Base-by-base conservation (phyloP, 2,329 filamentous ascomycete species). In the Elsinoe necatrix region DNA sequence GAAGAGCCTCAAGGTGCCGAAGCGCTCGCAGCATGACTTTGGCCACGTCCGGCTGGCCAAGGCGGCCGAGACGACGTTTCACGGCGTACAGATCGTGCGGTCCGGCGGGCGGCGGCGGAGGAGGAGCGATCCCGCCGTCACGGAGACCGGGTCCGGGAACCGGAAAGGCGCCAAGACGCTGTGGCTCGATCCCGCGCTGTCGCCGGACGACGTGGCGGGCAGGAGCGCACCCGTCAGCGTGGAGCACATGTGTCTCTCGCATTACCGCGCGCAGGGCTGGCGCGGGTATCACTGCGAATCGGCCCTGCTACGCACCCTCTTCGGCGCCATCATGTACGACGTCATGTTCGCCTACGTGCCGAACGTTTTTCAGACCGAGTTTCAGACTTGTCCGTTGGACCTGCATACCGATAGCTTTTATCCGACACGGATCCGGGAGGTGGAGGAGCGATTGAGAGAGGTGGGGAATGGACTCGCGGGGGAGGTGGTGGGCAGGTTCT, bases 361-460 rank as follows among this genome's bases (percentile, higher is more conserved):
- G 23, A 95, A 97, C 64, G 92, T 98, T 56, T 98, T 98, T 70
- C 92, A 97, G 69, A 98, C 93, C 4, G 82, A 86, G 0, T 98
- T 89, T 68, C 93, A 98, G 71, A 95, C 89, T 0, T 95, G 89
- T 66, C 93, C 93, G 0, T 75, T 98, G 2, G 93, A 98, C 69
- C 75, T 98, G 4, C 87, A 95, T 67, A 95, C 91, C 0, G 93
- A 98, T 68, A 84, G 87, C 2, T 98, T 98, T 73, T 97, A 89
- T 67, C 81, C 88, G 0, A 83, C 85, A 0, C 81, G 93, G n/a
- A 83, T 86, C 34, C 89, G 86, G 3, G 91, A 95, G 72, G 93
- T 97, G 68, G 95, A 95, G 67, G 83, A 84, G 61, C 83, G 91
- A 0, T 77, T 97, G 1, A 89, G 88, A 3, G 85, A 91, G 63